Conservation (phyloP, 805 yeast species). For the Barnettozyma californica region DNA sequence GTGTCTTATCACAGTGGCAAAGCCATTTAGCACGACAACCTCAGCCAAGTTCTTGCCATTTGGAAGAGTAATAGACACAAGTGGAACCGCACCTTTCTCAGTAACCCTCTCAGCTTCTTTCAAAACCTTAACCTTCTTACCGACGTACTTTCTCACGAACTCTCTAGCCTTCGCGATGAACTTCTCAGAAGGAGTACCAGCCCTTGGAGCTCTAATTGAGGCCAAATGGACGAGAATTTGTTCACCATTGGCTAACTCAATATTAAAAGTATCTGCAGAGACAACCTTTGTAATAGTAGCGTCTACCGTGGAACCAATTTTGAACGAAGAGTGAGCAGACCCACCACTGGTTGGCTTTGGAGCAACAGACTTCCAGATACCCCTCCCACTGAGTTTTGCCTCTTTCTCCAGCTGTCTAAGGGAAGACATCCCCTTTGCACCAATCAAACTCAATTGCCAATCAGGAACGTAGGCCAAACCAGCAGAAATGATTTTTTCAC, state of each 20-base stretch:
- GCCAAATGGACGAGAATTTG: slow-evolving; percentile 64
- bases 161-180: slow-evolving; percentile 67
- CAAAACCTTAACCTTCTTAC: slow-evolving; percentile 56
- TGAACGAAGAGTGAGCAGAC: slow-evolving; percentile 19
- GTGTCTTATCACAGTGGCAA: slow-evolving; percentile 74
- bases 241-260: slow-evolving; percentile 44
- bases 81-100: slow-evolving; percentile 35
- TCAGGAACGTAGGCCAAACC: slow-evolving; percentile 77
- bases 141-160: slow-evolving; percentile 66
- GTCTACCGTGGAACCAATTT: slow-evolving; percentile 43
- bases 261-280: slow-evolving; percentile 59
- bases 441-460: slow-evolving; percentile 71
- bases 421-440: slow-evolving; percentile 54
- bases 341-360: slow-evolving; percentile 18
- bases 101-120: slow-evolving; percentile 68
- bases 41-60: slow-evolving; percentile 59
- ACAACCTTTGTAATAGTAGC: slow-evolving; percentile 58
- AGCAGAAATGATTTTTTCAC: slow-evolving; percentile 56
- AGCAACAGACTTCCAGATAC: slow-evolving; percentile 44
- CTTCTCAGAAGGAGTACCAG: slow-evolving; percentile 48
- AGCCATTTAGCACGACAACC: slow-evolving; percentile 56
- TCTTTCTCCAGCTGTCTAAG: slow-evolving; percentile 60
- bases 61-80: slow-evolving; percentile 51
- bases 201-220: slow-evolving; percentile 70
- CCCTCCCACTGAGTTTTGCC: slow-evolving; percentile 52